Evolutionary conservation across 208 protist genomes (phyloP).

Genomic region (Crithidia bombi): DNA sequence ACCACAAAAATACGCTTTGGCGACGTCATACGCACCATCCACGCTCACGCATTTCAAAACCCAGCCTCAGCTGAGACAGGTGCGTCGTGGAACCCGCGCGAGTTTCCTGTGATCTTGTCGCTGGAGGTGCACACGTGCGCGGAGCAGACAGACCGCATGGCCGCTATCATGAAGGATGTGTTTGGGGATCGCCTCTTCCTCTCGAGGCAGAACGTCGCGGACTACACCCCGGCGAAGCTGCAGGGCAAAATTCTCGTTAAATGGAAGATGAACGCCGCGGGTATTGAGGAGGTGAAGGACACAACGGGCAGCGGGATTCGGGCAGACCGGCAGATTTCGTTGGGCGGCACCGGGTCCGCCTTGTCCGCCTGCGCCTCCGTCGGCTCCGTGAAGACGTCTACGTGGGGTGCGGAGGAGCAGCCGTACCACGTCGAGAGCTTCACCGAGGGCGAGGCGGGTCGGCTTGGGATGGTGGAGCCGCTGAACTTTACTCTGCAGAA

Average conservation of each 20-base stretch:
- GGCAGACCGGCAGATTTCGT: constrained; percentile 15
- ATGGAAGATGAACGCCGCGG: constrained; percentile 50
- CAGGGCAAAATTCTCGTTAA: constrained; percentile 74
- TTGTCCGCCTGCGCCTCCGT: constrained; percentile 54
- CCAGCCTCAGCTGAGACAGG: neutral
- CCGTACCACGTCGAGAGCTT: constrained; percentile 67
- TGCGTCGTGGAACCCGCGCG: constrained; percentile 34
- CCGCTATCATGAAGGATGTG: constrained; percentile 47
- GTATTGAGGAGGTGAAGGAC: constrained; percentile 47
- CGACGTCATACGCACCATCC: constrained; percentile 63
- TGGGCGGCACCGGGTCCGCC: constrained; percentile 13
- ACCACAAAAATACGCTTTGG: constrained; percentile 77
- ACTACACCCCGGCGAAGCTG: constrained; percentile 54
- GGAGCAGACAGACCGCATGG: constrained; percentile 70
- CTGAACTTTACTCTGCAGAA: constrained; percentile 58
- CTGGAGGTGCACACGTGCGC: constrained; percentile 82
- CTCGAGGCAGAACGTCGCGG: constrained; percentile 18
- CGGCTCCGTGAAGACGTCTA: constrained; percentile 39
- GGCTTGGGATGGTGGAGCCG: constrained; percentile 19
- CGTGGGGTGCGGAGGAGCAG: constrained; percentile 45
- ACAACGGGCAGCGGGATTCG: constrained; percentile 43
- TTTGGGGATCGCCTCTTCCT: constrained; percentile 51
- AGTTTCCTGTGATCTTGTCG: constrained; percentile 85
- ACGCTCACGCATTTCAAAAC: constrained; percentile 66
- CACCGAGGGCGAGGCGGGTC: constrained; percentile 41